These are phyloP conservation scores for Chamaecrista fasciculata DNA, from an alignment of 306 rosid species.

Conservation along the genomic window DNA sequence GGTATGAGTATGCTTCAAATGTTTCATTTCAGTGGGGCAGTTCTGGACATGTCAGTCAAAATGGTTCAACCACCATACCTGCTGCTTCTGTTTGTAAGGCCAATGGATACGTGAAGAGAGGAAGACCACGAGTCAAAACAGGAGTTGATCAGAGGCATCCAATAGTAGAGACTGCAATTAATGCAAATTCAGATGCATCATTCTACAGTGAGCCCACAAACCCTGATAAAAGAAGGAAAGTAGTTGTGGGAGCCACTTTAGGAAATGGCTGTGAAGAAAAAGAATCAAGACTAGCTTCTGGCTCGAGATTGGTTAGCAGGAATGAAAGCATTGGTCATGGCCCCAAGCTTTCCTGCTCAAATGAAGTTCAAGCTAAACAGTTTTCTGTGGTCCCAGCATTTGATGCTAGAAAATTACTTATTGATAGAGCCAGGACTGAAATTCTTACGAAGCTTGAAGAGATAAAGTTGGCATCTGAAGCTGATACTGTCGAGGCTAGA, in stretches of 20 bases:
- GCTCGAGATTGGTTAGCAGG: slow-evolving; percentile 53
- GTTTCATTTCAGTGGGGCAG: slow-evolving; percentile 80
- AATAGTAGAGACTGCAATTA: slow-evolving; percentile 40
- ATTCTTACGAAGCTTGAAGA: slow-evolving; percentile 76
- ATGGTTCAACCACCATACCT: slow-evolving; percentile 53
- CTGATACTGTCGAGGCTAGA: slow-evolving; percentile 38
- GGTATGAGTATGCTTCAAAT: slow-evolving; percentile 73
- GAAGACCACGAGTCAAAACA: slow-evolving; percentile 61
- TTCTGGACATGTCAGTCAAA: slow-evolving; percentile 53
- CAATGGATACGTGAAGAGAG: slow-evolving; percentile 56
- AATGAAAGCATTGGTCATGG: slow-evolving; percentile 51
- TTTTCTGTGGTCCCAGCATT: slow-evolving; percentile 65
- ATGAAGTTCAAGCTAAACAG: slow-evolving; percentile 60
- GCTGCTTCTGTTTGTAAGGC: slow-evolving; percentile 52
- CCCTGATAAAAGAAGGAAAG: slow-evolving; percentile 72
- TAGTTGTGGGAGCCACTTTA: slow-evolving; percentile 47
- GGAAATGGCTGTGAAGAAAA: slow-evolving; percentile 57
- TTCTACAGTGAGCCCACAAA: slow-evolving; percentile 41
- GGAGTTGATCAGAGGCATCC: slow-evolving; percentile 56
- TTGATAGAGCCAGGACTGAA: slow-evolving; percentile 81
- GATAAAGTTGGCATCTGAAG: slow-evolving; percentile 56
- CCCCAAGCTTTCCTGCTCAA: slow-evolving; percentile 40
- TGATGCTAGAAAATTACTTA: slow-evolving; percentile 77
- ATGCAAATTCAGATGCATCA: slow-evolving; percentile 41
- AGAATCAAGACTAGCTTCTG: slow-evolving; percentile 49